Evolutionary conservation across 2,329 filamentous ascomycete genomes (phyloP).

Genomic region (Phialophora macrospora): DNA sequence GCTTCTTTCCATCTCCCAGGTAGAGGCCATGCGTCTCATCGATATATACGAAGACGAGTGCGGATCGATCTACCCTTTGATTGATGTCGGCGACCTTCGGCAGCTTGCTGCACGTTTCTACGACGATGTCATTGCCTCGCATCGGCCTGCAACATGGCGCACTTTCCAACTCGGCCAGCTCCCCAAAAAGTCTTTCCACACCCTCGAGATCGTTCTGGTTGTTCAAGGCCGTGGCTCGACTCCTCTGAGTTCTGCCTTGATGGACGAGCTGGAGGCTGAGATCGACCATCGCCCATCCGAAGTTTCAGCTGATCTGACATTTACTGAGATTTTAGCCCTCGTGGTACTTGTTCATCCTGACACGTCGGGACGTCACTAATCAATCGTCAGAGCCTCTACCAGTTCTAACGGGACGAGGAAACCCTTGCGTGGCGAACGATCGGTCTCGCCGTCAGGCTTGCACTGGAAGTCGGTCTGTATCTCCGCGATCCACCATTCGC

Average conservation of each 20-base stretch:
- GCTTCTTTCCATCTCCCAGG: slow-evolving; percentile 16
- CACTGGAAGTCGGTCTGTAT: slow-evolving; percentile 57
- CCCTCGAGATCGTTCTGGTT: slow-evolving; percentile 21
- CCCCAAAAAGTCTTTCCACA: slow-evolving; percentile 19
- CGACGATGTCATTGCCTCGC: slow-evolving; percentile 7
- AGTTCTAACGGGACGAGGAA: slow-evolving; percentile 55
- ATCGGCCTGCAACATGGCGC: slow-evolving; percentile 17
- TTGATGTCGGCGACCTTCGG: slow-evolving; percentile 19
- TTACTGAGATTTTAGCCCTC: slow-evolving; percentile 22
- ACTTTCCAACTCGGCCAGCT: slow-evolving; percentile 17
- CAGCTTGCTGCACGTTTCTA: slow-evolving; percentile 17
- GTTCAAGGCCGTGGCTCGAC: slow-evolving; percentile 21
- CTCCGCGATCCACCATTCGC: slow-evolving; percentile 24
- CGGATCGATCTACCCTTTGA: slow-evolving; percentile 22
- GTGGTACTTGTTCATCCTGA: slow-evolving; percentile 11
- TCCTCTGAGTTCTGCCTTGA: slow-evolving; percentile 16
- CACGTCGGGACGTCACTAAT: slow-evolving; percentile 4
- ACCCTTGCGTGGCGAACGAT: slow-evolving; percentile 57
- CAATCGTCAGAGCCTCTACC: slow-evolving; percentile 22
- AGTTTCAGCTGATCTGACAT: slow-evolving; percentile 8
- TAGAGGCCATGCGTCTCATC: slow-evolving; percentile 18
- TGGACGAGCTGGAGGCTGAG: slow-evolving; percentile 25
- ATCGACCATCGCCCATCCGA: slow-evolving; percentile 25
- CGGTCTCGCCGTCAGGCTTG: slow-evolving; percentile 53
- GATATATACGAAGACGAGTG: slow-evolving; percentile 27